Evolutionary conservation across 495 filamentous ascomycete genomes (phyloP).

Genomic region (Penicillium parvum): DNA sequence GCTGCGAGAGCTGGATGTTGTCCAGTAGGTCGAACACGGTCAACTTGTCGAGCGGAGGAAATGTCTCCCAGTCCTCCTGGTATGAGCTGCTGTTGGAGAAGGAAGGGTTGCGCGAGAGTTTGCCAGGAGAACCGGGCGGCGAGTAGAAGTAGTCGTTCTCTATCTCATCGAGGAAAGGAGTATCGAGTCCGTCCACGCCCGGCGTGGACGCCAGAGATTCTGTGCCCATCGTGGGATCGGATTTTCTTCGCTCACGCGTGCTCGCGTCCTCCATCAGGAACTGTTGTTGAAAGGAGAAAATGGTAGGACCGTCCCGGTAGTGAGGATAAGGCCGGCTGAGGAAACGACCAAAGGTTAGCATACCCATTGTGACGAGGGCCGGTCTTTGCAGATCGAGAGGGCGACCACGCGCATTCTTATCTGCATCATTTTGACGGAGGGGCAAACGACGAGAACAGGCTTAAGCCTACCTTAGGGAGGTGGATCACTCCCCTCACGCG

Average conservation of each 20-base stretch:
- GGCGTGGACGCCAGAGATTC: conserved; percentile 31
- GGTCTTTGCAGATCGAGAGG: background rate
- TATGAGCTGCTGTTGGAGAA: conserved; percentile 74
- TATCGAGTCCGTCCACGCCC: conserved; percentile 10
- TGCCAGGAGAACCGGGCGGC: conserved; percentile 31
- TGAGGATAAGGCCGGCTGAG: conserved; percentile 40
- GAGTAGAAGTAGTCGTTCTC: conserved; percentile 37
- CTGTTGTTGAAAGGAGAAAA: conserved; percentile 44
- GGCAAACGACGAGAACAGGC: background rate
- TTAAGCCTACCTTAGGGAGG: background rate
- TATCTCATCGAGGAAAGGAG: conserved; percentile 15
- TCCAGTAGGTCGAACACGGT: conserved; percentile 91
- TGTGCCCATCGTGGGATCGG: conserved; percentile 19
- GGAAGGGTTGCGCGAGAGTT: conserved; percentile 64
- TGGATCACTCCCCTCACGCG: background rate
- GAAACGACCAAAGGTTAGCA: conserved; percentile 45
- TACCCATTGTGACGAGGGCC: conserved; percentile 31
- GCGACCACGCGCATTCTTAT: background rate
- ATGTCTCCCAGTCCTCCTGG: conserved; percentile 84
- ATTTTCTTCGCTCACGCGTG: conserved; percentile 22
- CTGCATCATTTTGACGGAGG: too few species aligned
- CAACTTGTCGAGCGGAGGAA: conserved; percentile 85
- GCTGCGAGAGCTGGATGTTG: conserved; percentile 83
- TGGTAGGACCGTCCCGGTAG: conserved; percentile 36
- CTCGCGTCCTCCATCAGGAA: conserved; percentile 38